phyloP scores from a whole-genome alignment of 2,329 filamentous ascomycete genomes.

The Aspergillus novoparasiticus region DNA sequence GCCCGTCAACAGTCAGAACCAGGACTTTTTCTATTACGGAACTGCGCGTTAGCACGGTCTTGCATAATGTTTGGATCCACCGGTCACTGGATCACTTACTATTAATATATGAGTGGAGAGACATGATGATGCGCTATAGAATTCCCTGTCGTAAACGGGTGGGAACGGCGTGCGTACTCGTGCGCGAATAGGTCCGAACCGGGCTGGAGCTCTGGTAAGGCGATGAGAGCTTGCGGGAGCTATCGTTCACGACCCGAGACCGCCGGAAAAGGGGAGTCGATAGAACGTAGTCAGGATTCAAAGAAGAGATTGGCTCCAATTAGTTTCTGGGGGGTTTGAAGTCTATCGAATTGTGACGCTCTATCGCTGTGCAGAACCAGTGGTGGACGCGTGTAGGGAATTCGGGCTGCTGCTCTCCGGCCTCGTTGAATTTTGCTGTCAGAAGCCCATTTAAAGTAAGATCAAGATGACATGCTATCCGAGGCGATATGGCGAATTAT shows the following conservation, averaged over 20 bases:
- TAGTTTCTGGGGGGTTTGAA: background rate
- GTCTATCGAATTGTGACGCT: background rate
- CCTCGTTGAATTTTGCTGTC: background rate
- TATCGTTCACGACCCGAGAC: background rate
- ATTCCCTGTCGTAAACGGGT: background rate
- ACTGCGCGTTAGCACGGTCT: conserved; percentile 13
- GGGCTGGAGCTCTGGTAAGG: background rate
- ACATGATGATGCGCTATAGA: conserved; percentile 44
- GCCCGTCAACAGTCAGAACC: conserved; percentile 88
- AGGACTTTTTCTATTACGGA: conserved; percentile 75
- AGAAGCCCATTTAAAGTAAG: background rate
- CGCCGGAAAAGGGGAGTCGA: background rate
- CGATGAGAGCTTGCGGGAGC: background rate
- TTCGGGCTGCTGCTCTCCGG: background rate
- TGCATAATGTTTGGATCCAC: background rate
- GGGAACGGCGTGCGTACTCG: background rate
- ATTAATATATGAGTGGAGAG: conserved; percentile 57
- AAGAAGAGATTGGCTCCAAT: background rate
- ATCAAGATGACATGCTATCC: conserved; percentile 2
- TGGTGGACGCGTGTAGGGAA: background rate
- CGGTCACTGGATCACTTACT: conserved; percentile 42
- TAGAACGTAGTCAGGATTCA: background rate
- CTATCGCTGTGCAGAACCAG: background rate
- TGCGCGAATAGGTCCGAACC: background rate
- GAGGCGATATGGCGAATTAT: background rate